Percentiles rank a stretch among this genome's conserved stretches.
Evolutionary conservation across 192 early-diverging fungal genomes (phyloP).

Genomic region (Coemansia reversa): DNA sequence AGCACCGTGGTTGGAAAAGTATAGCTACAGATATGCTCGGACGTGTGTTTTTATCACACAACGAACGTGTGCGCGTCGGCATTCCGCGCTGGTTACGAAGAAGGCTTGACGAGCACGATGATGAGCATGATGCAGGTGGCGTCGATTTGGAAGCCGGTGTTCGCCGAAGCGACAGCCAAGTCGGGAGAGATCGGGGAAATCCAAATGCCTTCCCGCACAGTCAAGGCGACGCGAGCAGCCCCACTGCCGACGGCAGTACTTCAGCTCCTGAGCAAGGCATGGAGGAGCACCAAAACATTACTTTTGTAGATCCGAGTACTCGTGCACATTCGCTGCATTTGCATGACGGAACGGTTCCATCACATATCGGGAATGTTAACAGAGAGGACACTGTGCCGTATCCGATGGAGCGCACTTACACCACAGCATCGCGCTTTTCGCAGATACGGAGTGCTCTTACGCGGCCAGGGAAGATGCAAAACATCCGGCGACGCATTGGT

Average conservation of each 20-base stretch:
- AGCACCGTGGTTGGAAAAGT: conserved; percentile 22
- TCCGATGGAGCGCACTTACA: conserved; percentile 35
- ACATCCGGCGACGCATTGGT: conserved; percentile 20
- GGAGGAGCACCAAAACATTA: conserved; percentile 4
- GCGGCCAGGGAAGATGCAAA: conserved; percentile 10
- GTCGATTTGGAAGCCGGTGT: conserved; percentile 11
- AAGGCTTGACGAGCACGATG: conserved; percentile 13
- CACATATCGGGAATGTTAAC: neutral
- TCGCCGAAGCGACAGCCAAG: neutral
- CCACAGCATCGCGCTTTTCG: conserved; percentile 32
- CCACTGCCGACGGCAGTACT: too few species aligned
- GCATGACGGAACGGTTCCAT: neutral
- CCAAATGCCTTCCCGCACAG: too few species aligned
- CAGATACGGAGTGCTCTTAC: conserved; percentile 23
- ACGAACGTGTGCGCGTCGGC: conserved; percentile 34
- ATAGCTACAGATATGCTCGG: conserved; percentile 24
- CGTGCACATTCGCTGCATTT: conserved; percentile 1
- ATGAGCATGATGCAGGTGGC: neutral
- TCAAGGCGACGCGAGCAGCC: too few species aligned
- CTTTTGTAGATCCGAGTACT: conserved; percentile 6
- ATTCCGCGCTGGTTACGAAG: conserved; percentile 42
- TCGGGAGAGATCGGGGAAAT: too few species aligned
- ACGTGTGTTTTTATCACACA: conserved; percentile 26
- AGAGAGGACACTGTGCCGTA: conserved; percentile 11
- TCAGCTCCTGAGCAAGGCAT: too few species aligned